Conservation (phyloP, 2,329 filamentous ascomycete species). For the Aaosphaeria arxii region DNA sequence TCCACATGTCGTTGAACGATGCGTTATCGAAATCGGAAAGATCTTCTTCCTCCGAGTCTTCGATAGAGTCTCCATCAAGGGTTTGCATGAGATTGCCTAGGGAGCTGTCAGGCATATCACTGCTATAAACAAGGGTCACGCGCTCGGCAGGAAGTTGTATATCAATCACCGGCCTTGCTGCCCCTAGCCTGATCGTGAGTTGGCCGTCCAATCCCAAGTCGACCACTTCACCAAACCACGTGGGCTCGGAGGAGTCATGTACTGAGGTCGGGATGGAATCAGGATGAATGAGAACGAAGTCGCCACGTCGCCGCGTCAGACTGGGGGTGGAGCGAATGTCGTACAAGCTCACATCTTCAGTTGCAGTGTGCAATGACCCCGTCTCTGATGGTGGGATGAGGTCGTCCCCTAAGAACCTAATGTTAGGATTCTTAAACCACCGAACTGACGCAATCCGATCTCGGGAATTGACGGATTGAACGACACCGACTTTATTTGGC, state of each 20-base stretch:
- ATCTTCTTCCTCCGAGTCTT: slow-evolving; percentile 31
- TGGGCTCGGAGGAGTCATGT: slow-evolving; percentile 15
- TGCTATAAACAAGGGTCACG: slow-evolving; percentile 48
- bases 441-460: slow-evolving; percentile 56
- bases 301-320: slow-evolving; percentile 48
- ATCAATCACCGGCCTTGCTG: slow-evolving; percentile 48
- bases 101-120: slow-evolving; percentile 34
- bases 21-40: slow-evolving; percentile 29
- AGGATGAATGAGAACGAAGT: slow-evolving; percentile 51
- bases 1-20: slow-evolving; percentile 37
- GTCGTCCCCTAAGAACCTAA: slow-evolving; percentile 31
- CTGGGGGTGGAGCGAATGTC: slow-evolving; percentile 53
- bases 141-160: slow-evolving; percentile 49
- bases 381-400: slow-evolving; percentile 44
- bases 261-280: not conserved
- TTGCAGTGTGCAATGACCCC: slow-evolving; percentile 39
- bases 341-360: slow-evolving; percentile 57
- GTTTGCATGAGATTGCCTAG: slow-evolving; percentile 21
- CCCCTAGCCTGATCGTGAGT: slow-evolving; percentile 54
- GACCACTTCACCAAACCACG: slow-evolving; percentile 59
- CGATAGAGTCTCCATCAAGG: slow-evolving; percentile 25
- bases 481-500: slow-evolving; percentile 53
- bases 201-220: slow-evolving; percentile 53
- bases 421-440: slow-evolving; percentile 47
- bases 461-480: slow-evolving; percentile 54